Evolutionary conservation across 257 asterid species (phyloP), one percentile per base, ranked within the genome.

Genomic region (Plantago elongata): DNA sequence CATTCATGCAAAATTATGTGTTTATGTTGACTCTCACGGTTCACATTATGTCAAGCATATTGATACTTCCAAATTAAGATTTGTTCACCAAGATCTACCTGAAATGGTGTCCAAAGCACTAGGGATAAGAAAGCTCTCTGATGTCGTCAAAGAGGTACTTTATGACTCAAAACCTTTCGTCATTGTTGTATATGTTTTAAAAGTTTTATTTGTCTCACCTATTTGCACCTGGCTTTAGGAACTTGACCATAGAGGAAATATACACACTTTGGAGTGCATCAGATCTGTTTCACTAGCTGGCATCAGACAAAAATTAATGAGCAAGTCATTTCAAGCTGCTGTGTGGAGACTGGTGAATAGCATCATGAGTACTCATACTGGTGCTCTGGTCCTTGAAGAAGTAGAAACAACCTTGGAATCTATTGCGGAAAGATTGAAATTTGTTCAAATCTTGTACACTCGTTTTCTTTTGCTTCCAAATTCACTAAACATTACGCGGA

Each of bases 121-220:
- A 69, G 84, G 94, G 65, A 83, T 91, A 61, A 80, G 75, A 82
- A 85, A 82, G 81, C 95, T 91, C 47, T 91, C 95, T 16, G 94
- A 86, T 74, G 92, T 85, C 47, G 98, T 91, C 69, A 77, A 84
- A 68, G 98, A 91, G 98, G 98, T 91, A 83, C 13, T 55, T 4
- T 67, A 57, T 51, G 42, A 34, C 68, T 49, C 40, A 51, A 47
- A 58, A 42, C 27, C 55, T 58, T 34, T 65, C 44, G 50, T 3
- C 57, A 59, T 47, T 63, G 3, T 14, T 68, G 38, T 49, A 40
- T 67, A 45, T 71, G 40, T 51, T 52, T 17, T 52, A 37, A n/a
- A 52, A 4, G 40, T 22, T 10, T 4, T 51, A 37, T 71, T 51
- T 52, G 37, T 50, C 76, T 59, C 58, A 76, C 47, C 62, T 64